phyloP scores from a whole-genome alignment of 805 yeast species.

The Saccharomycopsis lassenensis region DNA sequence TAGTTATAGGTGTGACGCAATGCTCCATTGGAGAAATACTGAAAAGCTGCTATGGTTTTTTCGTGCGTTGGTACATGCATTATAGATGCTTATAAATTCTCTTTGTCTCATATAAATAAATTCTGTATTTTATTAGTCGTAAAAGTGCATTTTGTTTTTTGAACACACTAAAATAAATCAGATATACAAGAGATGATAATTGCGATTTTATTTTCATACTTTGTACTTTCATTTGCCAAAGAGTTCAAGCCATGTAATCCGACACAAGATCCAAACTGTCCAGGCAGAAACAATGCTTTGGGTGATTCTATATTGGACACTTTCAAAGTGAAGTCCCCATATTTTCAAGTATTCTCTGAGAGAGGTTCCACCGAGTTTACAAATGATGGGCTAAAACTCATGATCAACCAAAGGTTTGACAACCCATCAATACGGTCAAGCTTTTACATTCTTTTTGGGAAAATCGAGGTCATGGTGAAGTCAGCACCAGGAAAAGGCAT shows the following conservation, averaged over 20 bases:
- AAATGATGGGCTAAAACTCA: conserved; percentile 39
- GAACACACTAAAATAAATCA: too few species aligned
- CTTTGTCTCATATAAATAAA: too few species aligned
- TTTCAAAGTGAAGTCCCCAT: conserved; percentile 7
- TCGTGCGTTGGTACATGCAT: too few species aligned
- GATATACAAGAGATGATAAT: too few species aligned
- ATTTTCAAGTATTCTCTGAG: conserved; percentile 10
- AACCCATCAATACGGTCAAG: conserved; percentile 54
- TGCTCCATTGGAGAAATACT: too few species aligned
- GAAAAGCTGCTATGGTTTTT: too few species aligned
- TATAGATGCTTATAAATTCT: too few species aligned
- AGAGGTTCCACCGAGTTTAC: conserved; percentile 24
- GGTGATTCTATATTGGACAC: conserved; percentile 10
- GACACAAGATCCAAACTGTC: conserved; percentile 6
- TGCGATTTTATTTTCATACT: too few species aligned
- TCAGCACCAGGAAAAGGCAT: conserved; percentile 56
- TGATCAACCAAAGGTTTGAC: conserved; percentile 40
- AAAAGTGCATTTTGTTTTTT: too few species aligned
- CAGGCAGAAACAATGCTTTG: conserved; percentile 11
- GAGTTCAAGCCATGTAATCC: conserved; percentile 18
- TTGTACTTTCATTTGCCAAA: conserved; percentile 1
- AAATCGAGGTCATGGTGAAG: conserved; percentile 45
- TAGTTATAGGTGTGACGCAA: too few species aligned
- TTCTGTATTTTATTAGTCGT: too few species aligned
- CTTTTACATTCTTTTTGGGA: conserved; percentile 65